A percentile compares a stretch with the other conserved stretches of the same genome.
These are phyloP conservation scores for Colletotrichum sp. DNA, from an alignment of 2,329 filamentous ascomycete species.

Conservation along the genomic window DNA sequence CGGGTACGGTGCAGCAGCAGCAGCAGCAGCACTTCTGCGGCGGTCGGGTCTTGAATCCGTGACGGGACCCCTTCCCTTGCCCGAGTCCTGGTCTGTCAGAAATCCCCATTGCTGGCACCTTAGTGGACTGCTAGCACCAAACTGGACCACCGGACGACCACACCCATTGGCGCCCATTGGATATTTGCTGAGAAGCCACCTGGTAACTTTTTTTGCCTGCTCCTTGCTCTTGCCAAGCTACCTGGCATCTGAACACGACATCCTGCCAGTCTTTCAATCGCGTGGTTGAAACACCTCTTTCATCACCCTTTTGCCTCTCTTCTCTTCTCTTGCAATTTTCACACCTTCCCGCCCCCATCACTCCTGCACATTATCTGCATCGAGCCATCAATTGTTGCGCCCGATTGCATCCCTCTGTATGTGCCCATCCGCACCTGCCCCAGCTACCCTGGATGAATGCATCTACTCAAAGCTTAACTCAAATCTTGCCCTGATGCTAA, in stretches of 20 bases:
- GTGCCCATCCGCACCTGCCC: background rate
- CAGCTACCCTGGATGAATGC: background rate
- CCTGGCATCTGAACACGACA: conserved; percentile 22
- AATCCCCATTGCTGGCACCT: background rate
- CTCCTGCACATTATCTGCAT: conserved; percentile 23
- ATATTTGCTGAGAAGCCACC: conserved; percentile 18
- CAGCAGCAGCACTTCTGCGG: conserved; percentile 2
- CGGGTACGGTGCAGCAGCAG: conserved; percentile 5
- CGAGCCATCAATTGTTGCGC: conserved; percentile 4
- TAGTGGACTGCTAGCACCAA: background rate
- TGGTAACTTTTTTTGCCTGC: conserved; percentile 20
- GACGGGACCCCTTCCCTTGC: background rate
- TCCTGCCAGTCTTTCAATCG: conserved; percentile 14
- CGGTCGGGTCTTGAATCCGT: conserved; percentile 10
- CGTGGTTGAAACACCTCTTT: conserved; percentile 20
- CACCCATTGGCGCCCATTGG: conserved; percentile 24
- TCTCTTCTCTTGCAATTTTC: conserved; percentile 5
- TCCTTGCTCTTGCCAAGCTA: conserved; percentile 18
- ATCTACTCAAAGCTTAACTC: background rate
- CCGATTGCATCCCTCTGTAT: conserved; percentile 2
- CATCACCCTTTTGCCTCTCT: conserved; percentile 19
- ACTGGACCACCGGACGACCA: conserved; percentile 7
- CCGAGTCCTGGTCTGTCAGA: background rate
- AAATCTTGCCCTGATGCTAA: background rate
- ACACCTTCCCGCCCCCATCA: background rate